phyloP scores from a whole-genome alignment of 306 rosid species.

The Pterocarpus macrocarpus region DNA sequence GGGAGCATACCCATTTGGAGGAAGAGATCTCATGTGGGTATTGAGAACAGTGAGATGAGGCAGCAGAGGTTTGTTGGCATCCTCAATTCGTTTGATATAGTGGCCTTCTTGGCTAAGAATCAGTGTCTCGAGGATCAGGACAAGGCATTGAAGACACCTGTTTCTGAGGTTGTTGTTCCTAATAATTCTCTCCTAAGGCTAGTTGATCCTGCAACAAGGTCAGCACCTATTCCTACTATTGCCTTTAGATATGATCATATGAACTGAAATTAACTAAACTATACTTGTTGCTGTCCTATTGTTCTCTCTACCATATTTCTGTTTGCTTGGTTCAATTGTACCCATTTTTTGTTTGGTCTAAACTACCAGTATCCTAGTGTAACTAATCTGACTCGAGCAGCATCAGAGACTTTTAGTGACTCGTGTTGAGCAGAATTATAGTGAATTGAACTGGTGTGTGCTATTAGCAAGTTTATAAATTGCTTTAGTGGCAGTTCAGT shows the following conservation, averaged over 20 bases:
- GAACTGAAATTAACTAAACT: not conserved
- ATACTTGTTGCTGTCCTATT: not conserved
- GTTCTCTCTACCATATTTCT: not conserved
- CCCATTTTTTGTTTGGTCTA: not conserved
- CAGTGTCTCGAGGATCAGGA: slow-evolving; percentile 82
- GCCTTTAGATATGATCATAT: slow-evolving; percentile 5
- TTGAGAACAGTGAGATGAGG: slow-evolving; percentile 80
- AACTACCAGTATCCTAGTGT: too few species aligned
- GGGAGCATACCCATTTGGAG: slow-evolving; percentile 90
- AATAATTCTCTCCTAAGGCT: slow-evolving; percentile 73
- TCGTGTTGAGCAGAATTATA: slow-evolving; percentile 5
- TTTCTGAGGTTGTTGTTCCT: slow-evolving; percentile 71
- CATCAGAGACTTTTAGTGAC: not conserved
- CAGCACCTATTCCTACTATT: not conserved
- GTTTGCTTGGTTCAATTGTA: slow-evolving; percentile 18
- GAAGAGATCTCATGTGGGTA: slow-evolving; percentile 63
- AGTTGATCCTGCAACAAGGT: slow-evolving; percentile 89
- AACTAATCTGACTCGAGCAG: too few species aligned
- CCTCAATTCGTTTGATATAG: slow-evolving; percentile 88
- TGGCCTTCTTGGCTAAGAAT: slow-evolving; percentile 79
- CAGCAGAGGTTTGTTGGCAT: slow-evolving; percentile 94
- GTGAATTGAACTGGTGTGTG: slow-evolving; percentile 17
- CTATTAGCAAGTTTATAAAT: not conserved
- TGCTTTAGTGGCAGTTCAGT: slow-evolving; percentile 17
- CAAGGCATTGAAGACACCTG: slow-evolving; percentile 78